Base-by-base conservation (phyloP, 225 moss, liverwort and hornwort genomes). In the Physcomitrium patens region DNA sequence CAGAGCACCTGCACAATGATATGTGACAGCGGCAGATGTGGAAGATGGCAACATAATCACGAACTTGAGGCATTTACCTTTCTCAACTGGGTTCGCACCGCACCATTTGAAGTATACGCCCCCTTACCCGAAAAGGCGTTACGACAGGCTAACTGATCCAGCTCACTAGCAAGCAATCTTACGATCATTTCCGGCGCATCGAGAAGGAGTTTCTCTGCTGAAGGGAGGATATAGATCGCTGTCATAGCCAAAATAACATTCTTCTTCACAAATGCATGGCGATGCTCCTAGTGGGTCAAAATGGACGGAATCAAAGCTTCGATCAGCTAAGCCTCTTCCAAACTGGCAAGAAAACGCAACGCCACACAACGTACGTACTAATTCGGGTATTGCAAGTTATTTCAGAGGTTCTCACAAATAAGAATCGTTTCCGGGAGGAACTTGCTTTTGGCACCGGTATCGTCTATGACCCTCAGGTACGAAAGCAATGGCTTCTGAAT, bases 111-210 rank as follows among this genome's bases (percentile, higher is more conserved):
- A 93, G 80, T 75, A 90, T 93, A 27, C 93, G 93, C 20, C 95
- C 95, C 95, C 93, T 91, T 87, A 93, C 93, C 93, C 79, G 93
- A 80, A 79, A 96, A 96, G 18, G 93, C 93, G 60, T 93, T 96
- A 62, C 95, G 75, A 52, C 87, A 77, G 27, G 95, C 77, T 1
- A 90, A 93, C 70, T 90, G 77, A 85, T 96, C 95, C 84, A 91
- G 93, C 83, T 96, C 95, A 19, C 78, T 67, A 2, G 22, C 77
- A 10, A 96, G 83, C 20, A 83, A 63, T 71, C 91, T 96, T 81
- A 93, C 95, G 10, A 96, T 91, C 91, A 93, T 86, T 57, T 96
- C 95, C 28, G 93, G 91, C 58, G 93, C 95, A 64, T 96, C 95
- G 23, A 42, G 82, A 27, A 96, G 87, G 46, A 93, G 77, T 59